Percentiles rank a stretch among this genome's conserved stretches.
phyloP scores from a whole-genome alignment of 352 stramenopile species.

The Lagenidium sp. region DNA sequence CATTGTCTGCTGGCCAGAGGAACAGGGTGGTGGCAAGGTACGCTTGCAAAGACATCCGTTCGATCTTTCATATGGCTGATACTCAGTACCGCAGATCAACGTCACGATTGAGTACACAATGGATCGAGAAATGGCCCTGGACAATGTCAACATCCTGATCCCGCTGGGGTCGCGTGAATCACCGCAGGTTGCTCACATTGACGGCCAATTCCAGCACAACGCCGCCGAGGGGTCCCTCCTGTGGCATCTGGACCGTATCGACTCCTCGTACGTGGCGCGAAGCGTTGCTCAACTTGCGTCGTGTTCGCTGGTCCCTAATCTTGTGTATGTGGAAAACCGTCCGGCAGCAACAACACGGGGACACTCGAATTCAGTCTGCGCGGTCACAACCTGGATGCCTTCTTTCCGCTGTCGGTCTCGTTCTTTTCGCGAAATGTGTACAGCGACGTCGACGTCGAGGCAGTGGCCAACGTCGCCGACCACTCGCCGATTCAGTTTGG shows the following conservation, averaged over 20 bases:
- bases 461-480: slow-evolving; percentile 67
- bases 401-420: slow-evolving; percentile 83
- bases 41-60: too few species aligned
- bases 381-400: slow-evolving; percentile 69
- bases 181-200: slow-evolving; percentile 63
- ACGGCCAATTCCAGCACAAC: slow-evolving; percentile 86
- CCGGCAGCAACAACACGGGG: slow-evolving; percentile 63
- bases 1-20: slow-evolving; percentile 85
- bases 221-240: slow-evolving; percentile 51
- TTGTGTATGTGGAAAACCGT: not conserved
- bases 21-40: slow-evolving; percentile 75
- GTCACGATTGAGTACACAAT: slow-evolving; percentile 86
- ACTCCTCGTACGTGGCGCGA: slow-evolving; percentile 42
- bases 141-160: slow-evolving; percentile 84
- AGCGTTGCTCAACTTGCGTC: not conserved
- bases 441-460: slow-evolving; percentile 76
- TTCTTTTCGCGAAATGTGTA: slow-evolving; percentile 87
- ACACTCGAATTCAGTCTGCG: slow-evolving; percentile 79
- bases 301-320: not conserved
- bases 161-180: slow-evolving; percentile 63
- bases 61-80: too few species aligned
- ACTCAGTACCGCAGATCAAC: slow-evolving; percentile 75
- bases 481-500: slow-evolving; percentile 65
- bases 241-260: slow-evolving; percentile 80
- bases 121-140: slow-evolving; percentile 80